phyloP scores from a whole-genome alignment of 2,329 filamentous ascomycete species.

The Fusarium longipes region DNA sequence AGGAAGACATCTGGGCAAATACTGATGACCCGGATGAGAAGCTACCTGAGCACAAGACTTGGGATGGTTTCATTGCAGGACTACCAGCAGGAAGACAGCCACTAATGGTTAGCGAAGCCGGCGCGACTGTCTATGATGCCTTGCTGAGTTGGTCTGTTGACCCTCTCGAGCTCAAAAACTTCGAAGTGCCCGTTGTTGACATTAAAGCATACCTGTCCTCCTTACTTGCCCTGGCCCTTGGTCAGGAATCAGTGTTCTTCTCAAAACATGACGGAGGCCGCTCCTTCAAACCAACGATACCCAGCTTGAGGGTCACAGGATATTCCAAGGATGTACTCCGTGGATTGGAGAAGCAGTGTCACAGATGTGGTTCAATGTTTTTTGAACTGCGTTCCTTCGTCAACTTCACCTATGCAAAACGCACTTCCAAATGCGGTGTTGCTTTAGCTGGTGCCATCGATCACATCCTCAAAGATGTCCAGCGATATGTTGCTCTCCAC shows the following conservation, averaged over 20 bases:
- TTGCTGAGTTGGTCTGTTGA: slow-evolving; percentile 59
- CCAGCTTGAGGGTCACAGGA: slow-evolving; percentile 64
- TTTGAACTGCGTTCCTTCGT: slow-evolving; percentile 61
- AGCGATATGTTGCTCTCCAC: slow-evolving; percentile 60
- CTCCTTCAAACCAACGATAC: slow-evolving; percentile 63
- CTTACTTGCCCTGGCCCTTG: slow-evolving; percentile 74
- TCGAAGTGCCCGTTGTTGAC: slow-evolving; percentile 58
- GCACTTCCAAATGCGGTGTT: slow-evolving; percentile 60
- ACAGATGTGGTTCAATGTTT: slow-evolving; percentile 60
- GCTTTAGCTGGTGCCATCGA: slow-evolving; percentile 64
- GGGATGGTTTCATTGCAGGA: slow-evolving; percentile 72
- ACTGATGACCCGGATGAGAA: slow-evolving; percentile 49
- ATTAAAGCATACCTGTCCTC: slow-evolving; percentile 64
- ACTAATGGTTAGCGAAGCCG: slow-evolving; percentile 75
- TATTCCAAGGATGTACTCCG: slow-evolving; percentile 63
- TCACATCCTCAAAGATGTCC: slow-evolving; percentile 61
- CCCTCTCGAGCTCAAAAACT: slow-evolving; percentile 53
- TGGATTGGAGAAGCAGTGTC: slow-evolving; percentile 60
- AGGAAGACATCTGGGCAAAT: slow-evolving; percentile 59
- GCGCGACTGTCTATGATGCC: slow-evolving; percentile 73
- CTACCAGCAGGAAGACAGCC: slow-evolving; percentile 54
- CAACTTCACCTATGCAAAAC: slow-evolving; percentile 57
- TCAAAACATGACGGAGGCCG: slow-evolving; percentile 64
- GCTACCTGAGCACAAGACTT: slow-evolving; percentile 67
- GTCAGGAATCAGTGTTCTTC: slow-evolving; percentile 79